A percentile compares a stretch with the other conserved stretches of the same genome.
Evolutionary conservation across 2,329 filamentous ascomycete genomes (phyloP).

Genomic region (Colletotrichum sp.): DNA sequence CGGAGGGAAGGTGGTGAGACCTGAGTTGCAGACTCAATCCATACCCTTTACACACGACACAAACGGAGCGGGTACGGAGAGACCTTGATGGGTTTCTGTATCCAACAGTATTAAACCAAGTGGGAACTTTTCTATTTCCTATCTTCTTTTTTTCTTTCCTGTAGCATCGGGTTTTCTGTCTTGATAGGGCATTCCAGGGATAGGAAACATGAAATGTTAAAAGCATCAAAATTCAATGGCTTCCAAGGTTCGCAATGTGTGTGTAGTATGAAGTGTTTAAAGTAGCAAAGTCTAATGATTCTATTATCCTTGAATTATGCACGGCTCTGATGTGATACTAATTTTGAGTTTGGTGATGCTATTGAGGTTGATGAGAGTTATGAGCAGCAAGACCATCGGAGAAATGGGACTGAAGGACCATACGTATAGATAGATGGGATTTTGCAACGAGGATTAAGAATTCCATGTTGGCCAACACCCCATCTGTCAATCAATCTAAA

Average conservation of each 20-base stretch:
- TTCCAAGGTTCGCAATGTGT: background rate
- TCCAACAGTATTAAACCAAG: constrained; percentile 21
- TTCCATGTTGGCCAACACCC: background rate
- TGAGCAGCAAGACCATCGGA: background rate
- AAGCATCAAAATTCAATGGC: constrained; percentile 25
- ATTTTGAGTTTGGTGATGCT: background rate
- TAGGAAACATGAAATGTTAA: constrained; percentile 35
- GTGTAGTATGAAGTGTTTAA: constrained; percentile 26
- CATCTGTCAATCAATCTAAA: background rate
- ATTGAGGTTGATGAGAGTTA: background rate
- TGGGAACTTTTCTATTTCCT: constrained; percentile 23
- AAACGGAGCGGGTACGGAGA: constrained; percentile 16
- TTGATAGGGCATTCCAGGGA: constrained; percentile 28
- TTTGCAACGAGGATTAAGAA: background rate
- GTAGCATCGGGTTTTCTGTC: constrained; percentile 29
- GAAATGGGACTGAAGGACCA: background rate
- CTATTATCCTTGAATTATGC: background rate
- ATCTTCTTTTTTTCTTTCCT: constrained; percentile 25
- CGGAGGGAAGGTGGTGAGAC: background rate
- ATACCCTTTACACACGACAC: constrained; percentile 19
- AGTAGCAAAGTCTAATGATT: constrained; percentile 22
- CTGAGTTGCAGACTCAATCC: constrained; percentile 13
- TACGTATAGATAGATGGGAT: background rate
- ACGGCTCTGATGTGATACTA: background rate
- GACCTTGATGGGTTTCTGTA: constrained; percentile 11